These are phyloP conservation scores for Mallotus nudiflorus DNA, from an alignment of 345 rosid genomes.

Conservation along the genomic window DNA sequence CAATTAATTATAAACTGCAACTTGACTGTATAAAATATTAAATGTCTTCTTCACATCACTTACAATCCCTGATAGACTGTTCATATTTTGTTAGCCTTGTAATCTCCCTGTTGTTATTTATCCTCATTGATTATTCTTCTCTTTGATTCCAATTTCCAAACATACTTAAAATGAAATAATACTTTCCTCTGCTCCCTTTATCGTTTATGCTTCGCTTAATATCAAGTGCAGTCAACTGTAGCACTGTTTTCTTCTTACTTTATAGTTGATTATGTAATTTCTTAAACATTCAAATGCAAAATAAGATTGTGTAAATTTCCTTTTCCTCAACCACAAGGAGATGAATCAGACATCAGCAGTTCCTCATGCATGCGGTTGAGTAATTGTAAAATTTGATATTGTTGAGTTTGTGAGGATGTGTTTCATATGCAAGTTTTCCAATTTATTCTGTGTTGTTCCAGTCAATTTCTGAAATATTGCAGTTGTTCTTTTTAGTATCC, in stretches of 20 bases:
- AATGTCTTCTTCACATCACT: neutral
- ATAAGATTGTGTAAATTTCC: neutral
- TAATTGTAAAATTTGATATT: neutral
- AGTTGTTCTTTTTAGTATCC: constrained; percentile 59
- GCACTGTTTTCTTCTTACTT: neutral
- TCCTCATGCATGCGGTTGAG: neutral
- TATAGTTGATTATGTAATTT: neutral
- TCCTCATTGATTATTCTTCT: neutral
- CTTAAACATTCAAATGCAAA: neutral
- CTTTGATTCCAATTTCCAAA: too few relatives aligned
- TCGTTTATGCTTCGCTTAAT: neutral
- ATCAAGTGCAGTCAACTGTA: neutral
- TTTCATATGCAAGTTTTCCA: neutral
- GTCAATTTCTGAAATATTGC: constrained; percentile 10
- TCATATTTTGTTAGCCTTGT: neutral
- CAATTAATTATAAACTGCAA: neutral
- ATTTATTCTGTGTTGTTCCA: neutral
- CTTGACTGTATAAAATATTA: neutral
- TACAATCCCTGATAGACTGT: too few relatives aligned
- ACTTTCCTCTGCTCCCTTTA: neutral
- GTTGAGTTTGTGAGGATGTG: neutral
- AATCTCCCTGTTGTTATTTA: neutral
- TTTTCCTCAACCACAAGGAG: neutral
- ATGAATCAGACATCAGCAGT: neutral
- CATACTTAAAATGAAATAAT: too few relatives aligned